A percentile compares a stretch with the other conserved stretches of the same genome.
Conservation (phyloP, 2,329 filamentous ascomycete species). For the Mollisiaceae sp. region DNA sequence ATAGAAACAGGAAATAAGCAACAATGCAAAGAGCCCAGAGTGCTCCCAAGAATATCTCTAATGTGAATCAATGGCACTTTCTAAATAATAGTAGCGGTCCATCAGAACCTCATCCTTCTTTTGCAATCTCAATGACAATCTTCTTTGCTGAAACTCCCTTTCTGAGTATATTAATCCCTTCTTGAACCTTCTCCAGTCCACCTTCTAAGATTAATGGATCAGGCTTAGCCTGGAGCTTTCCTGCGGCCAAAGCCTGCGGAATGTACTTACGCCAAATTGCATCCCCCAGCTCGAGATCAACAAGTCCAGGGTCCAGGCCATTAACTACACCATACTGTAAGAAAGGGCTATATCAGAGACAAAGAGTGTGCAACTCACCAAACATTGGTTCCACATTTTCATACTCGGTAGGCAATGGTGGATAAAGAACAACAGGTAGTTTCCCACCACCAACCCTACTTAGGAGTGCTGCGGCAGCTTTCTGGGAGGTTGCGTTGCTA, state of each 20-base stretch:
- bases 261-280: conserved; percentile 48
- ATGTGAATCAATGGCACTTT: not conserved
- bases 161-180: conserved; percentile 45
- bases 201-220: conserved; percentile 47
- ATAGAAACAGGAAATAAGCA: too few species aligned
- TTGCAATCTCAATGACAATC: conserved; percentile 34
- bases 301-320: conserved; percentile 36
- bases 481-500: conserved; percentile 30
- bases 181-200: conserved; percentile 50
- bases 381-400: conserved; percentile 39
- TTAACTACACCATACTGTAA: conserved; percentile 34
- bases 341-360: not conserved
- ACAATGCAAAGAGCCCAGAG: too few species aligned
- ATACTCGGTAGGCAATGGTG: conserved; percentile 24
- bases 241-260: conserved; percentile 45
- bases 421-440: conserved; percentile 17
- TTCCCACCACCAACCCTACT: conserved; percentile 38
- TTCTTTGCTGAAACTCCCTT: conserved; percentile 51
- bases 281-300: conserved; percentile 39
- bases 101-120: not conserved
- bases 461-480: conserved; percentile 41
- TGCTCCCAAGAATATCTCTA: too few species aligned
- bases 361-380: conserved; percentile 28
- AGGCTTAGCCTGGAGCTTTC: conserved; percentile 47
- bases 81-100: not conserved